These are phyloP conservation scores for Hyparrhenia diplandra DNA, from an alignment of 176 grass and related monocot genomes.

Conservation along the genomic window DNA sequence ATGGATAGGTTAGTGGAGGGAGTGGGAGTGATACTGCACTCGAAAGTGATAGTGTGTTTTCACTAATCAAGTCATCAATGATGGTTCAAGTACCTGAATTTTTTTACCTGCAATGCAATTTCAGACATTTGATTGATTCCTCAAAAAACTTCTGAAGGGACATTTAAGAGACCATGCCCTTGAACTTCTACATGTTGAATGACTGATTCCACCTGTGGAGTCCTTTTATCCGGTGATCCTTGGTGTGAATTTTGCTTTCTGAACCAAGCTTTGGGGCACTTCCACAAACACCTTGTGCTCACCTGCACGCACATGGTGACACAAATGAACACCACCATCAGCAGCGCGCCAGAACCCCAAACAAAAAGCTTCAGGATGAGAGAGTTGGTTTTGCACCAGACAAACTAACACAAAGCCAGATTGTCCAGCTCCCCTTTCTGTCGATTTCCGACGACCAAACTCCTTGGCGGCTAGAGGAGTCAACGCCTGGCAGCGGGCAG, in stretches of 20 bases:
- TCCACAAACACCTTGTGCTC: neutral
- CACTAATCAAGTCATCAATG: neutral
- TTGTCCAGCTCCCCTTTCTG: too few species aligned
- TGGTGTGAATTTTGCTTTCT: too few species aligned
- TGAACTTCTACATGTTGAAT: neutral
- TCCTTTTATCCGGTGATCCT: neutral
- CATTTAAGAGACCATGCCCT: neutral
- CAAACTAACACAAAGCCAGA: too few species aligned
- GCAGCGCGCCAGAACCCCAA: too few species aligned
- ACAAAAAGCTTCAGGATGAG: too few species aligned
- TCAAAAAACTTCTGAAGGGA: too few species aligned
- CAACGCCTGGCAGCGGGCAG: too few species aligned
- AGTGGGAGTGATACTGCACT: neutral
- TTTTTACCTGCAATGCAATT: neutral
- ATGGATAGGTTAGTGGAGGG: neutral
- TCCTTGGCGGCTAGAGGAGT: too few species aligned
- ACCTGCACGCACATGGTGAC: neutral
- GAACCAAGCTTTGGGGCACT: neutral
- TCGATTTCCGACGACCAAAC: too few species aligned
- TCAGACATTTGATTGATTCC: neutral
- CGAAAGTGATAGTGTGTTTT: neutral
- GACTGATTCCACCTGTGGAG: neutral
- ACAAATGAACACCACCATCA: too few species aligned
- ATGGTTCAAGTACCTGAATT: neutral
- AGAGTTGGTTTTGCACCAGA: too few species aligned